phyloP scores from a whole-genome alignment of 495 filamentous ascomycete species.

The Talaromyces stipitatus region DNA sequence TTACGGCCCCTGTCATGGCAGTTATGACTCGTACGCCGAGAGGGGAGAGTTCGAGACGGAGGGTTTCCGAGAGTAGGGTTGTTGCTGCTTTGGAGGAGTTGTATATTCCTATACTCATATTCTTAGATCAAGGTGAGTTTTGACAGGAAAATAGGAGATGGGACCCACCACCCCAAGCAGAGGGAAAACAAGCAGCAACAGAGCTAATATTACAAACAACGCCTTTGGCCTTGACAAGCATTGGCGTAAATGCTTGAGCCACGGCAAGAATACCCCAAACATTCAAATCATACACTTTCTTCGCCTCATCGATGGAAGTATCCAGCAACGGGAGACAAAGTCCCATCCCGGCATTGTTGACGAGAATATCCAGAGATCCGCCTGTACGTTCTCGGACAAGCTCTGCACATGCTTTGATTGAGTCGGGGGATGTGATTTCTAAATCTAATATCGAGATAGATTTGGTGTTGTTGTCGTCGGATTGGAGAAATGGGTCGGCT shows the following conservation, averaged over 20 bases:
- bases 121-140: background rate
- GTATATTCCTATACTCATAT: slow-evolving; percentile 13
- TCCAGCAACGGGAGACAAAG: slow-evolving; percentile 27
- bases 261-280: slow-evolving; percentile 27
- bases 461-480: too few species aligned
- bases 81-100: slow-evolving; percentile 22
- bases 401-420: slow-evolving; percentile 15
- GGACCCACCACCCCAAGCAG: slow-evolving; percentile 18
- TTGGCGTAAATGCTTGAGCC: slow-evolving; percentile 30
- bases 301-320: slow-evolving; percentile 22
- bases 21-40: slow-evolving; percentile 25
- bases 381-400: slow-evolving; percentile 8
- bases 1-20: slow-evolving; percentile 13
- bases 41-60: slow-evolving; percentile 25
- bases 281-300: slow-evolving; percentile 38
- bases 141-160: background rate
- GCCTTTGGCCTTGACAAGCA: slow-evolving; percentile 30
- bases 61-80: slow-evolving; percentile 16
- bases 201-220: slow-evolving; percentile 22
- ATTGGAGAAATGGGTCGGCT: slow-evolving; percentile 9
- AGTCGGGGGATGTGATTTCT: slow-evolving; percentile 25
- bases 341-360: slow-evolving; percentile 35
- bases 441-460: slow-evolving; percentile 19
- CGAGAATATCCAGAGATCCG: slow-evolving; percentile 28
- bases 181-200: slow-evolving; percentile 12